phyloP scores from a whole-genome alignment of 73 alveolate genomes.

The Blepharisma stoltei region DNA sequence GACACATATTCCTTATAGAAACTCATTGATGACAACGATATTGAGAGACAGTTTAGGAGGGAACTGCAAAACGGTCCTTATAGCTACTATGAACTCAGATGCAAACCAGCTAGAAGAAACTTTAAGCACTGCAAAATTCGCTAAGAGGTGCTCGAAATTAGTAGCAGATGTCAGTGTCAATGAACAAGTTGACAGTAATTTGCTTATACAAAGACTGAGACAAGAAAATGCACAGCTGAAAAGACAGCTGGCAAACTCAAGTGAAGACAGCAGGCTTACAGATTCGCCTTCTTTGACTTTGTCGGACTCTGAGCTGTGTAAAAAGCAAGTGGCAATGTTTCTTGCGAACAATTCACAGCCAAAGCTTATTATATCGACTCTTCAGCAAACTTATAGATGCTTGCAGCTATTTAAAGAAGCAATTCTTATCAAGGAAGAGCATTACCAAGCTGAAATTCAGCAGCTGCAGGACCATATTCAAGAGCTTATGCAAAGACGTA shows the following conservation, averaged over 20 bases:
- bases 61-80: slow-evolving; percentile 92
- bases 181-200: slow-evolving; percentile 59
- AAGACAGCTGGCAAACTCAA: not conserved
- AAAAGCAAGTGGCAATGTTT: slow-evolving; percentile 29
- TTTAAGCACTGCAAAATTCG: slow-evolving; percentile 85
- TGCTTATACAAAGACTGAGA: slow-evolving; percentile 59
- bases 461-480: not conserved
- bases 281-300: not conserved
- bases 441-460: not conserved
- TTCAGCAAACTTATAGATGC: slow-evolving; percentile 9
- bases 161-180: slow-evolving; percentile 78
- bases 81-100: slow-evolving; percentile 85
- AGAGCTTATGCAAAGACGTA: too few species aligned
- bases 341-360: slow-evolving; percentile 12
- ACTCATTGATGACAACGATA: slow-evolving; percentile 93
- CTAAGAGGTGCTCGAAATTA: slow-evolving; percentile 88
- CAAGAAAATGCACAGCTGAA: slow-evolving; percentile 47
- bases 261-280: not conserved
- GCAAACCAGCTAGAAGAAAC: slow-evolving; percentile 85
- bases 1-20: slow-evolving; percentile 93
- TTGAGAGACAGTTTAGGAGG: slow-evolving; percentile 96
- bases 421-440: slow-evolving; percentile 4
- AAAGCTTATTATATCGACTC: not conserved
- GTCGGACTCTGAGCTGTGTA: not conserved
- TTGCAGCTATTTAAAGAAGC: slow-evolving; percentile 30